Evolutionary conservation across 1,284 basidiomycete species (phyloP), one percentile per base, ranked within the genome.

Genomic region (Cutaneotrichosporon spelunceum): DNA sequence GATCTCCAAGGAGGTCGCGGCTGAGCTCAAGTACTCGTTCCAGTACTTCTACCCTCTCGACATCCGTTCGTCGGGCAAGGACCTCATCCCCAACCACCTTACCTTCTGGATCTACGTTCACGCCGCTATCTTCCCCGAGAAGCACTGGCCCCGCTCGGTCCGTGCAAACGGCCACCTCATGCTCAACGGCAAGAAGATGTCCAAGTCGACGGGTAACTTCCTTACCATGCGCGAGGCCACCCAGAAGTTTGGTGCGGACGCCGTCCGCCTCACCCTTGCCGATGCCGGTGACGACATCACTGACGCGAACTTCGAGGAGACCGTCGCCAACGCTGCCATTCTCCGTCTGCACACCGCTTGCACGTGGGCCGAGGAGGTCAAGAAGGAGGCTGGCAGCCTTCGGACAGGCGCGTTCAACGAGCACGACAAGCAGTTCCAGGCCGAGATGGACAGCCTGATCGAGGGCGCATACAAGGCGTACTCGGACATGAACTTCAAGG

Each of bases 121-220:
- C 80, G 87, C 90, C 27, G 94, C 96, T 4, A 80, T 99, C 54
- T 98, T 99, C 86, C 86, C 90, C 49, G 91, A 93, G 78, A 85
- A 93, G 72, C 92, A 94, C 79, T 94, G 91, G 91, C 96, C 96
- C 1, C 73, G 85, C 66, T 87, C 90, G 68, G 92, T 99, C 83
- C 88, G 96, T 30, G 88, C 90, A 61, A 99, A 99, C 76, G 96
- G 96, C 0, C 96, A 99, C 76, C 80, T 99, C 81, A 90, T 95
- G 90, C 81, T 99, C 76, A 99, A 99, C 80, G 95, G 95, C 39
- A 90, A 94, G 83, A 99, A 99, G 84, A 99, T 99, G 96, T 88
- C 87, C 62, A 98, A 99, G 85, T 91, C 90, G 78, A 96, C 91
- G 50, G 96, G 80, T 8, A 78, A 81, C 67, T 77, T 77, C 67